Evolutionary conservation across 2,329 filamentous ascomycete genomes (phyloP), one percentile per base, ranked within the genome.

Genomic region (Eurotiales sp.): DNA sequence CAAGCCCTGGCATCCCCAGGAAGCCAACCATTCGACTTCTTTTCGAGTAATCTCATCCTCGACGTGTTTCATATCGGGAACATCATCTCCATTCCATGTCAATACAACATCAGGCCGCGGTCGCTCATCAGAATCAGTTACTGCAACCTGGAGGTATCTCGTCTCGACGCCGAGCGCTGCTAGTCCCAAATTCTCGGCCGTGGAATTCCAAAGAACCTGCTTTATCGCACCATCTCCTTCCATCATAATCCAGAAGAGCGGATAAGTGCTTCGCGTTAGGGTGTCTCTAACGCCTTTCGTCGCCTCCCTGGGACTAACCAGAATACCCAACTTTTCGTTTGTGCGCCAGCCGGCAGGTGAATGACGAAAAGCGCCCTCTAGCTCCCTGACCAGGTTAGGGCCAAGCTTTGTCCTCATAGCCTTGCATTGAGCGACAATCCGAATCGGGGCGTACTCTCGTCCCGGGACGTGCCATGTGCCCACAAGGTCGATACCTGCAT

Each of bases 281-380:
- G 88, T 83, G 43, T 90, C 84, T 52, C 88, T 74, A 3, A 95
- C 83, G 1, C 91, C 92, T 62, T 83, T 87, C 0, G 90, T 95
- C 27, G 90, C 87, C 48, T 83, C 76, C 55, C 79, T 76, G 56
- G 85, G 82, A 3, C 83, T 80, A 21, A 87, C 85, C 49, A 96
- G 69, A 14, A 96, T 62, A 0, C 83, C 91, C 29, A 96, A 66
- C 5, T 87, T 83, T 12, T 79, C 77, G 1, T 74, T 66, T 0
- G 79, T 81, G 48, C 83, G 76, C 87, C 88, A 95, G 0, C 85
- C 86, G 0, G 78, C 72, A 1, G 90, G 90, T 6, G 88, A 87
- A 11, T 83, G 84, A 1, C 78, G 77, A 62, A 93, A 87, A 0
- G 89, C 82, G 3, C 92, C 92, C 46, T 77, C 74, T 4, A 77